Conservation (phyloP, 2,329 filamentous ascomycete genomes). For the Neofusicoccum kwambonambiense region DNA sequence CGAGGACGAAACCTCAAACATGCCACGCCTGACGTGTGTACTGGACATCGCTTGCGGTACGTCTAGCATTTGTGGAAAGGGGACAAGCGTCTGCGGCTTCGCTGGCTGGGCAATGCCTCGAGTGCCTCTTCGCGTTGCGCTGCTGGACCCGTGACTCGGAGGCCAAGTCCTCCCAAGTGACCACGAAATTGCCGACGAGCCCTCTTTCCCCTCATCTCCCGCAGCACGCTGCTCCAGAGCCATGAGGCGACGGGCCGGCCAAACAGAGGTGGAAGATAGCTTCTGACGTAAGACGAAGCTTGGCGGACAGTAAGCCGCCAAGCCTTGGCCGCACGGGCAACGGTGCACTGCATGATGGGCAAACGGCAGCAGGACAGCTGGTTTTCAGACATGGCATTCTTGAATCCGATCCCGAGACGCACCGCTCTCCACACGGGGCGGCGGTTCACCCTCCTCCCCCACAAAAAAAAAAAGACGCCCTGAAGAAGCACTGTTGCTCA, state of each 20-base stretch:
- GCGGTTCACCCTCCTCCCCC: too few species aligned
- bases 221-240: too few species aligned
- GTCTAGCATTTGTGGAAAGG: too few species aligned
- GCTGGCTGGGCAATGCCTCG: neutral
- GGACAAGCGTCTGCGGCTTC: neutral
- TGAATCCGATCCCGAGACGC: neutral
- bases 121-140: too few species aligned
- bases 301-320: neutral
- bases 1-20: too few species aligned
- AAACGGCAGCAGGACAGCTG: too few species aligned
- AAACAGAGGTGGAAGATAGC: neutral
- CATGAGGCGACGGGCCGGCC: neutral
- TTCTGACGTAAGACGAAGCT: neutral
- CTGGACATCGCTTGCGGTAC: neutral
- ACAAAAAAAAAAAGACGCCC: neutral
- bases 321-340: neutral
- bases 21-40: neutral
- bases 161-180: neutral
- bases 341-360: neutral
- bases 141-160: neutral
- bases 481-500: neutral
- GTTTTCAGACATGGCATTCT: neutral
- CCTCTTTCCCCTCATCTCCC: too few species aligned
- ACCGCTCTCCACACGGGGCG: neutral
- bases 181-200: neutral